phyloP scores from a whole-genome alignment of 179 eudicot species.

The Patellifolia procumbens region DNA sequence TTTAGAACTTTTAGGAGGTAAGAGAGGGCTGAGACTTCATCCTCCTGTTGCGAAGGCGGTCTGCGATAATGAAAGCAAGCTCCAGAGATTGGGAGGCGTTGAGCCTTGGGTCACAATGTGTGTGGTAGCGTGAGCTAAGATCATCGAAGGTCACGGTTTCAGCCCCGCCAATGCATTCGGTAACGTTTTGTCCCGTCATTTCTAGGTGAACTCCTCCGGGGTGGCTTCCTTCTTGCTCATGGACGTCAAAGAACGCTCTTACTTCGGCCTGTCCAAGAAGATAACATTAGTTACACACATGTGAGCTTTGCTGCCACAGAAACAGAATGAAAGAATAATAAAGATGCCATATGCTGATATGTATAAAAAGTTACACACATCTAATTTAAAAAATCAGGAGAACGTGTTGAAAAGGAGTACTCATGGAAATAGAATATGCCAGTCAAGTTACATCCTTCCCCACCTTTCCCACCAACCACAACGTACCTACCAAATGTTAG shows the following conservation, averaged over 20 bases:
- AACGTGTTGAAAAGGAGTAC: not conserved
- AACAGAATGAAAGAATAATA: not conserved
- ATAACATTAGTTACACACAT: not conserved
- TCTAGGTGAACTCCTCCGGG: constrained; percentile 92
- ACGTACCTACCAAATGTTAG: constrained; percentile 7
- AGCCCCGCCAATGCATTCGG: constrained; percentile 82
- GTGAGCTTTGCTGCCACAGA: not conserved
- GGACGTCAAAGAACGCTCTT: constrained; percentile 82
- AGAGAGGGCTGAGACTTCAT: constrained; percentile 46
- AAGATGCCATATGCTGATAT: not conserved
- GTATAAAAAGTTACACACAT: not conserved
- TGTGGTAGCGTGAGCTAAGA: constrained; percentile 76
- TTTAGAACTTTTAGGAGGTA: constrained; percentile 18
- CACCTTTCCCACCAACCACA: constrained; percentile 27
- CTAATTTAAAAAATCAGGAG: not conserved
- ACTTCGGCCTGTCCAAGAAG: constrained; percentile 65
- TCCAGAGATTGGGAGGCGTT: constrained; percentile 87
- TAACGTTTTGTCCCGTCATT: constrained; percentile 87
- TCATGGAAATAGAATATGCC: constrained; percentile 3
- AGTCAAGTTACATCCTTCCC: constrained; percentile 13
- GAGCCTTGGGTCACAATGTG: constrained; percentile 85
- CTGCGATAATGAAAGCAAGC: constrained; percentile 83
- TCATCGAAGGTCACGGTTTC: constrained; percentile 76
- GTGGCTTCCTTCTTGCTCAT: constrained; percentile 92
- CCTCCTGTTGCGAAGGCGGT: constrained; percentile 75